Conservation (phyloP, 352 stramenopile species). For the Phytopythium aichiense region DNA sequence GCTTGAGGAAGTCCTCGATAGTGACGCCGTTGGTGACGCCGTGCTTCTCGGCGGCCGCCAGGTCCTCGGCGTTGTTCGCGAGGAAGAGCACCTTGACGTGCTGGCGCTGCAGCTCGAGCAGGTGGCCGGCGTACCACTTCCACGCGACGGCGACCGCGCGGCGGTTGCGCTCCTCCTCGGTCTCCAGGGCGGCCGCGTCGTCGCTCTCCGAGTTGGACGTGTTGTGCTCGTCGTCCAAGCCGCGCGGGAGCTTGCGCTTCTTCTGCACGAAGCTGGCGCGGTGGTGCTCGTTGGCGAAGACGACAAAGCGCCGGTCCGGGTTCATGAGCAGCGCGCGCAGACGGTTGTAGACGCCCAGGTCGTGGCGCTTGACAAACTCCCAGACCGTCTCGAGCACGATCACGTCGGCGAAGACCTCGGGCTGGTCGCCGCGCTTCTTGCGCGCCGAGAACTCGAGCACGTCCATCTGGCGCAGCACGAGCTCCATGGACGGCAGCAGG, state of each 20-base stretch:
- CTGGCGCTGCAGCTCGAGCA: constrained; percentile 44
- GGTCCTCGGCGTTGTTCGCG: constrained; percentile 61
- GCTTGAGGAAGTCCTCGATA: constrained; percentile 57
- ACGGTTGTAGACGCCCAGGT: constrained; percentile 88
- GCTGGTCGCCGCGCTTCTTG: constrained; percentile 25
- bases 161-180: constrained; percentile 81
- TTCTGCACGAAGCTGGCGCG: constrained; percentile 70
- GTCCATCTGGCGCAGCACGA: constrained; percentile 89
- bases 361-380: constrained; percentile 86
- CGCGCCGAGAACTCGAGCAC: constrained; percentile 81
- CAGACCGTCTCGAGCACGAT: constrained; percentile 91
- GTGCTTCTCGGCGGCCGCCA: constrained; percentile 34
- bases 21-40: constrained; percentile 51
- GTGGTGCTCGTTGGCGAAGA: constrained; percentile 94
- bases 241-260: constrained; percentile 27
- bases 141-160: constrained; percentile 78
- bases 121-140: constrained; percentile 69
- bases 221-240: constrained; percentile 15
- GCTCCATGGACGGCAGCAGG: constrained; percentile 88
- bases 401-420: constrained; percentile 72
- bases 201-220: constrained; percentile 37
- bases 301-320: constrained; percentile 78
- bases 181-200: constrained; percentile 22
- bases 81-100: constrained; percentile 54
- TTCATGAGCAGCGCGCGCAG: constrained; percentile 85